phyloP scores from a whole-genome alignment of 2,329 filamentous ascomycete genomes.

The Penicillium thymicola region DNA sequence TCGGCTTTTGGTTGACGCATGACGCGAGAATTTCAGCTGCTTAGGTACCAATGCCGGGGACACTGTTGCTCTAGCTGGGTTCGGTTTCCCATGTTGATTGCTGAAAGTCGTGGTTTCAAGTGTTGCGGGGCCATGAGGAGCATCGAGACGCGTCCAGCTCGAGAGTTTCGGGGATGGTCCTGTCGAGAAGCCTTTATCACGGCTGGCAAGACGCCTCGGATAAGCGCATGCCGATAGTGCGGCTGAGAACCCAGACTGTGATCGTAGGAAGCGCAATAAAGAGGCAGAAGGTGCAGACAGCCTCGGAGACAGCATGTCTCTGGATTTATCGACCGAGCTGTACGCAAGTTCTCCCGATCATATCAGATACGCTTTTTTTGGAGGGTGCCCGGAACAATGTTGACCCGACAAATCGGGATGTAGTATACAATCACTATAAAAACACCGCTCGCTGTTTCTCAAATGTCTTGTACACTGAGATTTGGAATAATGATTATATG shows the following conservation, averaged over 20 bases:
- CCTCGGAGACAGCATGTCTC: constrained; percentile 42
- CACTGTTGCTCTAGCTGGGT: neutral
- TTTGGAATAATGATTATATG: neutral
- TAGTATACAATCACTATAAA: neutral
- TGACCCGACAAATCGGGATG: constrained; percentile 37
- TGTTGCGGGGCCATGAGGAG: constrained; percentile 20
- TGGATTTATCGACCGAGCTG: constrained; percentile 8
- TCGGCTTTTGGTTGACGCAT: constrained; percentile 32
- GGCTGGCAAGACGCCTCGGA: constrained; percentile 12
- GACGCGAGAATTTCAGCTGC: constrained; percentile 21
- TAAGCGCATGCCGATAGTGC: constrained; percentile 31
- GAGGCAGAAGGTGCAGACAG: constrained; percentile 49
- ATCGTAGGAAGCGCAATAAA: constrained; percentile 70
- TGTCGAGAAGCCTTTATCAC: constrained; percentile 16
- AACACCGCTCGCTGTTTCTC: neutral
- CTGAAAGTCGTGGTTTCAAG: constrained; percentile 33
- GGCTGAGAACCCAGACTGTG: constrained; percentile 60
- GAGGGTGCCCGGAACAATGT: constrained; percentile 21
- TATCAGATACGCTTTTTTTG: constrained; percentile 18
- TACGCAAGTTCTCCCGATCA: constrained; percentile 6
- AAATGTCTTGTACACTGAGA: neutral
- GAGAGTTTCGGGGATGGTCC: constrained; percentile 19
- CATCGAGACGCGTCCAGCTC: constrained; percentile 21
- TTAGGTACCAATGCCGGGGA: constrained; percentile 5
- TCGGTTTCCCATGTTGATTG: constrained; percentile 14